Conservation (phyloP, 768 basidiomycete genomes). For the Paxillus involutus region DNA sequence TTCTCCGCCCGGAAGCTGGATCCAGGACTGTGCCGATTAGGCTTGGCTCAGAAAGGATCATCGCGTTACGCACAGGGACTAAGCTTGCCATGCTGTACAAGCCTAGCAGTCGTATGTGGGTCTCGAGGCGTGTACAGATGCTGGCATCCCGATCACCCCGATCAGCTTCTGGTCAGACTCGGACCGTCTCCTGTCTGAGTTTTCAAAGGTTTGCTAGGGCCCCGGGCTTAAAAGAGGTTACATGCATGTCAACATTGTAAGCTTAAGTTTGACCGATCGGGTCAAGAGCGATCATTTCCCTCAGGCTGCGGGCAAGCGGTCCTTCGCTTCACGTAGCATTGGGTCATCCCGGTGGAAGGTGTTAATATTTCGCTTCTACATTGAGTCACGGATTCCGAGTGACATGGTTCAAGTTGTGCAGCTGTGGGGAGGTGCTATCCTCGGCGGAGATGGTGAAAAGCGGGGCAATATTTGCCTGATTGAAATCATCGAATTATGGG, state of each 20-base stretch:
- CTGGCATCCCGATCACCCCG: conserved; percentile 5
- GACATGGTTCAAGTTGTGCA: no score
- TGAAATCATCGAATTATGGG: conserved; percentile 1
- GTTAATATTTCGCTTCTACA: conserved; percentile 4
- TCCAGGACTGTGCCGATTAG: conserved; percentile 2
- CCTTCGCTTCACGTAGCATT: conserved; percentile 1
- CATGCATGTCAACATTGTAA: conserved; percentile 16
- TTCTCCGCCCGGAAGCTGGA: not conserved
- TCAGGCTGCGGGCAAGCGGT: not conserved
- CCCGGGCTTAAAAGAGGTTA: conserved; percentile 16
- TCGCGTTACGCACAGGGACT: not conserved
- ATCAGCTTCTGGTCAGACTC: conserved; percentile 7
- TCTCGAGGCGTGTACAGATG: conserved; percentile 6
- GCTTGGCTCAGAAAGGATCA: not conserved
- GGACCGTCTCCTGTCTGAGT: conserved; percentile 10
- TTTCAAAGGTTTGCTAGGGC: not conserved
- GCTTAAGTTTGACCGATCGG: conserved; percentile 20
- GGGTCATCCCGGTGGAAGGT: conserved; percentile 1
- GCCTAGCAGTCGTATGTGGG: not conserved
- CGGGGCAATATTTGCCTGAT: not conserved
- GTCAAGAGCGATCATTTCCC: conserved; percentile 6
- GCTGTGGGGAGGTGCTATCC: not conserved
- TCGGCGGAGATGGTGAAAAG: conserved; percentile 7
- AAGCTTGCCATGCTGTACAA: not conserved
- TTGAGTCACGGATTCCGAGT: not conserved